phyloP scores from a whole-genome alignment of 257 asterid species.

The Ballota nigra region DNA sequence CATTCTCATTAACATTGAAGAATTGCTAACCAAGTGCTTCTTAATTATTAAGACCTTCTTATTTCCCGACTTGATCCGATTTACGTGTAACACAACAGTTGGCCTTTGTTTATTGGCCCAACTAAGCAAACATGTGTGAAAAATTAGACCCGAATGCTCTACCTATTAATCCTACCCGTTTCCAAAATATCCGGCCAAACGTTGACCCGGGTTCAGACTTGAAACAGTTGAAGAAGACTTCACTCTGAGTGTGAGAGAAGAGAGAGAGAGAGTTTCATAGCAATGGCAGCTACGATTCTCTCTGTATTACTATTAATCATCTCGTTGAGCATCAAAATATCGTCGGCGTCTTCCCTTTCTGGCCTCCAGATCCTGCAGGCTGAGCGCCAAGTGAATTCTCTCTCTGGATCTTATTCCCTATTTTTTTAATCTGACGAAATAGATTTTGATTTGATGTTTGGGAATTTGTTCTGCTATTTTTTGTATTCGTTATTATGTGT shows the following conservation, averaged over 20 bases:
- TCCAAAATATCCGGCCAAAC: background rate
- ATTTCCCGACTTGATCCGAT: too few species aligned
- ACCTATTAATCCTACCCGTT: background rate
- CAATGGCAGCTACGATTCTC: slow-evolving; percentile 51
- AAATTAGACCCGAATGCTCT: background rate
- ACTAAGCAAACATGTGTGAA: background rate
- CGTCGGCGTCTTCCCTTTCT: slow-evolving; percentile 34
- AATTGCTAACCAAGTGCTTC: too few species aligned
- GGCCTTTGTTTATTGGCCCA: background rate
- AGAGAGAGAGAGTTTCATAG: slow-evolving; percentile 4
- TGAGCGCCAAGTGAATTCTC: slow-evolving; percentile 69
- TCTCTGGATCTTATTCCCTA: slow-evolving; percentile 4
- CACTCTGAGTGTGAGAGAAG: slow-evolving; percentile 15
- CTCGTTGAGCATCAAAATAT: slow-evolving; percentile 26
- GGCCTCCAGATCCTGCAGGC: slow-evolving; percentile 81
- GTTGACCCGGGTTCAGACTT: slow-evolving; percentile 18
- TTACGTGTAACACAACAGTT: background rate
- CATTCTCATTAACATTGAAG: too few species aligned
- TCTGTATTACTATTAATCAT: slow-evolving; percentile 29
- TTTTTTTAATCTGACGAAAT: background rate
- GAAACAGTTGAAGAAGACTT: slow-evolving; percentile 27
- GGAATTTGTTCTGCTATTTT: background rate
- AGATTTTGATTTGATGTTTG: background rate
- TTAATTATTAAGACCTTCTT: too few species aligned
- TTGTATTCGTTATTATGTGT: slow-evolving; percentile 2